Percentiles rank a stretch among this genome's conserved stretches.
phyloP scores from a whole-genome alignment of 805 yeast species.

The Zygosaccharomyces siamensis region DNA sequence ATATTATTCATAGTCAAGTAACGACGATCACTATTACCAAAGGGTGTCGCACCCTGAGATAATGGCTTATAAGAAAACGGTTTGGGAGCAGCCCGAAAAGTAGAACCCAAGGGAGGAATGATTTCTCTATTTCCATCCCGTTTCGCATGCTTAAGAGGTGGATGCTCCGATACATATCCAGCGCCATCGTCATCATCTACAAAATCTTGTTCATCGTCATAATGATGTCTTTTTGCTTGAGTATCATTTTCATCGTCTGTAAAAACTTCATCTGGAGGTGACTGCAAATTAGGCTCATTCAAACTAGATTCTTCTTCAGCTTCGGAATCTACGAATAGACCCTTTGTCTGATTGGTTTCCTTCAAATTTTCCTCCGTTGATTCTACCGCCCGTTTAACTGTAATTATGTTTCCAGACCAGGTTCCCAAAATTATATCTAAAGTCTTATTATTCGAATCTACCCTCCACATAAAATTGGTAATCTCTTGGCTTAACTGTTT shows the following conservation, averaged over 20 bases:
- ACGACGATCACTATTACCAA: conserved; percentile 58
- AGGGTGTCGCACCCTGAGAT: conserved; percentile 88
- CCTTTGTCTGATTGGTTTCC: conserved; percentile 13
- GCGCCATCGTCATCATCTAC: conserved; percentile 62
- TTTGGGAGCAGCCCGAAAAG: neutral
- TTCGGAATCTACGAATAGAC: conserved; percentile 34
- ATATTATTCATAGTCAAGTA: conserved; percentile 73
- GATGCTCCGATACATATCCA: conserved; percentile 37
- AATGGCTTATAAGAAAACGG: conserved; percentile 49
- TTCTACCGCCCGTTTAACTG: conserved; percentile 27
- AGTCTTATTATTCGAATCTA: conserved; percentile 17
- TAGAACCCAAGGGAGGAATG: neutral
- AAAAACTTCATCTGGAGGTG: conserved; percentile 17
- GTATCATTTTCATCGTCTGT: conserved; percentile 23
- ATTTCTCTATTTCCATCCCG: conserved; percentile 7
- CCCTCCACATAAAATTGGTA: conserved; percentile 37
- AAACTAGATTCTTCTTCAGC: conserved; percentile 24
- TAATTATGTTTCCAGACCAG: conserved; percentile 39
- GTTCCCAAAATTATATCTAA: conserved; percentile 36
- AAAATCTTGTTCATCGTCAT: conserved; percentile 47
- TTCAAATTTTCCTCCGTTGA: conserved; percentile 2
- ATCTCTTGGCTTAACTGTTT: conserved; percentile 29
- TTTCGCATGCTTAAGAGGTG: conserved; percentile 13
- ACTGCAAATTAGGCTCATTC: conserved; percentile 20
- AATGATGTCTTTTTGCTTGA: conserved; percentile 28